These are phyloP conservation scores for Begonia fuchsioides DNA, from an alignment of 306 rosid species.

Conservation along the genomic window DNA sequence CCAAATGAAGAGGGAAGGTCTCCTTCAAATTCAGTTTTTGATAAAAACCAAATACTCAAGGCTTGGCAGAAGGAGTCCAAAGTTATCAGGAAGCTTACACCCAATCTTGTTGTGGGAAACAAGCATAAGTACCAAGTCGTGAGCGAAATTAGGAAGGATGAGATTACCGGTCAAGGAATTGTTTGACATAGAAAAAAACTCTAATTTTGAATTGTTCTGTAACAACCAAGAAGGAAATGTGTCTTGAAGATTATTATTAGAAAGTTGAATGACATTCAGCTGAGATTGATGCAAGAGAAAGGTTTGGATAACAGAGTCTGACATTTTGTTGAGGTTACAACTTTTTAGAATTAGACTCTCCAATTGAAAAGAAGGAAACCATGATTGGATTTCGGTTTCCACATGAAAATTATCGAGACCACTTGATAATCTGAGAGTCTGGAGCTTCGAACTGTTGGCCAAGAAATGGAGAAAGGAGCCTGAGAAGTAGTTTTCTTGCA, in stretches of 20 bases:
- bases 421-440: conserved; percentile 3
- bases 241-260: conserved; percentile 11
- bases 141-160: background rate
- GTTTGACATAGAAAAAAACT: background rate
- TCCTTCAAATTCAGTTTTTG: conserved; percentile 12
- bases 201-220: conserved; percentile 12
- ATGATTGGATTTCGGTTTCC: conserved; percentile 8
- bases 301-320: background rate
- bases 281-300: conserved; percentile 12
- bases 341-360: background rate
- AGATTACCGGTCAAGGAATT: conserved; percentile 9
- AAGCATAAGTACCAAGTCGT: background rate
- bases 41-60: background rate
- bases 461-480: conserved; percentile 15
- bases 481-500: background rate
- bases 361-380: conserved; percentile 19
- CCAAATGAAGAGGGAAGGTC: background rate
- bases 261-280: background rate
- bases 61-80: conserved; percentile 8
- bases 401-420: background rate
- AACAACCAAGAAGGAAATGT: conserved; percentile 16
- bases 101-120: conserved; percentile 10
- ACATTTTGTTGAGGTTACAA: conserved; percentile 4
- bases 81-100: conserved; percentile 9
- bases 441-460: conserved; percentile 16